Percentiles rank a stretch among this genome's conserved stretches.
Conservation (phyloP, 164 flowering plant species). For the Platanus orientalis region DNA sequence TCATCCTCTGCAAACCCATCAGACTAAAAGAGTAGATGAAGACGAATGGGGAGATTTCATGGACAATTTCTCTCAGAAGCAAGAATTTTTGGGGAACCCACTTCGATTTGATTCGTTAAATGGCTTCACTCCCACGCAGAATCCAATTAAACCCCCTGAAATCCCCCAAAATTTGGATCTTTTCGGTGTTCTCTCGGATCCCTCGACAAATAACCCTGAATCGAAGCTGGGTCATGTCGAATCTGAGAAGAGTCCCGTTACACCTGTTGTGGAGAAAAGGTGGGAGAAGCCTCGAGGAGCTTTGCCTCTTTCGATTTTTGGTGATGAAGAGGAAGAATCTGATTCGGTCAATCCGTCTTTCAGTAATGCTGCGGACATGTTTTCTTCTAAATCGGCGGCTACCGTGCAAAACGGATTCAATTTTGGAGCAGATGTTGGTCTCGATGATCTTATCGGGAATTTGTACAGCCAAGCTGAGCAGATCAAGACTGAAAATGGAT, state of each 20-base stretch:
- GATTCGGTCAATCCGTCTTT: conserved; percentile 8
- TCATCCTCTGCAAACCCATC: conserved; percentile 4
- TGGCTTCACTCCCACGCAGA: conserved; percentile 8
- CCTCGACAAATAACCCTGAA: not conserved
- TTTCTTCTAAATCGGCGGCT: conserved; percentile 6
- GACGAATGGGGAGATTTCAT: conserved; percentile 83
- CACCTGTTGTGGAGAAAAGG: conserved; percentile 5
- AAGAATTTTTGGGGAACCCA: conserved; percentile 11
- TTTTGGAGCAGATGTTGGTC: conserved; percentile 18
- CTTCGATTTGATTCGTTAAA: conserved; percentile 6
- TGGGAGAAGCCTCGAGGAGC: conserved; percentile 59
- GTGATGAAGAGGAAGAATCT: conserved; percentile 41
- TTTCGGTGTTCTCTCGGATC: conserved; percentile 12
- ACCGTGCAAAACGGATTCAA: conserved; percentile 18
- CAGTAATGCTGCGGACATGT: conserved; percentile 13
- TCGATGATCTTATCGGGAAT: conserved; percentile 41
- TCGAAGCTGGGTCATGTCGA: conserved; percentile 7
- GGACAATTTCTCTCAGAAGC: conserved; percentile 15
- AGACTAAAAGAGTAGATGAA: conserved; percentile 11
- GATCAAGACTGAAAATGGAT: conserved; percentile 21
- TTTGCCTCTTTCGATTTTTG: conserved; percentile 71
- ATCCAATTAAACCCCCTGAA: conserved; percentile 3
- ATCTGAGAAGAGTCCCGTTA: conserved; percentile 7
- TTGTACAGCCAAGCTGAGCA: conserved; percentile 29
- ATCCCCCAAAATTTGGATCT: conserved; percentile 16